Evolutionary conservation across 140 eudicot genomes (phyloP).

Genomic region (Anethum foeniculum): DNA sequence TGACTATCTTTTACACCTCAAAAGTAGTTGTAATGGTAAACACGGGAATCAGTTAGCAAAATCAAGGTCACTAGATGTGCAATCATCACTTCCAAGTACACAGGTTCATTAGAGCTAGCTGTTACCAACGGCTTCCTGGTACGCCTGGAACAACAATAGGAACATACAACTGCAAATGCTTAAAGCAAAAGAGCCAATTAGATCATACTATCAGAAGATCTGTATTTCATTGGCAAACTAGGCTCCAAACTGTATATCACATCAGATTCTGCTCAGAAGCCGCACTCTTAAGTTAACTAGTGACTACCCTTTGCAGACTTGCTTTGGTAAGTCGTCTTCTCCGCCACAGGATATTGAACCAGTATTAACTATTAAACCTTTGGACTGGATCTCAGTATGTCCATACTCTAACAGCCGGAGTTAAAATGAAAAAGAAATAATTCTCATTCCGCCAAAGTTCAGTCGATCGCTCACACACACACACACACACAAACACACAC

Average conservation of each 20-base stretch:
- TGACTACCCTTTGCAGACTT: neutral
- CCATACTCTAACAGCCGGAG: neutral
- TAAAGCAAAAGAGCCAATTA: neutral
- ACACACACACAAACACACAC: neutral
- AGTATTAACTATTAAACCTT: neutral
- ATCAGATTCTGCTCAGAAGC: too few relatives aligned
- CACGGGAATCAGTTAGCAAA: constrained; percentile 16
- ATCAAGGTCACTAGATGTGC: neutral
- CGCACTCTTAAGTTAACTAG: neutral
- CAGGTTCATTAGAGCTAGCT: neutral
- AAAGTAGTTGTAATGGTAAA: constrained; percentile 22
- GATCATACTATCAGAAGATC: neutral
- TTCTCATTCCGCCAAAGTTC: neutral
- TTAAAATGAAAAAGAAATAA: neutral
- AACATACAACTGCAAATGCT: neutral
- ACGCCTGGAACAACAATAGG: neutral
- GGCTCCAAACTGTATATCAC: neutral
- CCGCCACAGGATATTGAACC: neutral
- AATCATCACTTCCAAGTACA: constrained; percentile 4
- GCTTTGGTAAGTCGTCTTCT: neutral
- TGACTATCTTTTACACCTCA: constrained; percentile 40
- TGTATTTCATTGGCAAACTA: neutral
- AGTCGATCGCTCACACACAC: neutral
- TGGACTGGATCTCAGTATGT: neutral
- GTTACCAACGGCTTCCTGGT: neutral